Conservation (phyloP, 2,329 filamentous ascomycete species). For the Phaeosphaeriaceae sp. region DNA sequence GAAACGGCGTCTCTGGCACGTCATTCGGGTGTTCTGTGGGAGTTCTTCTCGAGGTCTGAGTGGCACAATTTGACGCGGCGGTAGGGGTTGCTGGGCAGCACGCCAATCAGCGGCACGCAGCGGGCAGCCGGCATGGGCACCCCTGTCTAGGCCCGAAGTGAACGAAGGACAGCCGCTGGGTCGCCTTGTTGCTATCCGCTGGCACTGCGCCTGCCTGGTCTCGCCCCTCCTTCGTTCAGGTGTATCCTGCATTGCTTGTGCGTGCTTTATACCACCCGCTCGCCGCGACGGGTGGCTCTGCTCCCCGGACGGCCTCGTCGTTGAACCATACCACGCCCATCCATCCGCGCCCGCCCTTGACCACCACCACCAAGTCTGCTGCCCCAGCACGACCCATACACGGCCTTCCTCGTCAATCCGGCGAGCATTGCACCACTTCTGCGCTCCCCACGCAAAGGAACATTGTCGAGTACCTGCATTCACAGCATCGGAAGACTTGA, state of each 20-base stretch:
- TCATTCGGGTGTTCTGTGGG: conserved; percentile 23
- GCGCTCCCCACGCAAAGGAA: too few species aligned
- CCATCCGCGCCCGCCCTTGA: conserved; percentile 17
- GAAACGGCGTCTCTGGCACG: conserved; percentile 35
- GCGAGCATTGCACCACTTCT: too few species aligned
- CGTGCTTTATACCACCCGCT: conserved; percentile 39
- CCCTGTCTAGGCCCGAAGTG: background rate
- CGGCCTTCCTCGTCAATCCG: background rate
- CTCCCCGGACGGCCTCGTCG: conserved; percentile 25
- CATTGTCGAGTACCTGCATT: background rate
- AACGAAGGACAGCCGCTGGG: conserved; percentile 23
- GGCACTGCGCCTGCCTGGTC: conserved; percentile 32
- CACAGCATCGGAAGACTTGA: background rate
- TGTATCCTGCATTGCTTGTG: conserved; percentile 17
- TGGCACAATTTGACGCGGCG: conserved; percentile 29
- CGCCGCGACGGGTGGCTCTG: conserved; percentile 36
- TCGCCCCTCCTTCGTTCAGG: conserved; percentile 32
- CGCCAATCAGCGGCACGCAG: conserved; percentile 19
- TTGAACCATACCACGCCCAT: conserved; percentile 17
- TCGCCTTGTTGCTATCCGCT: conserved; percentile 38
- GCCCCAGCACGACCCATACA: background rate
- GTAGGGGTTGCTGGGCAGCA: conserved; percentile 20
- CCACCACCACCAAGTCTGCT: conserved; percentile 8
- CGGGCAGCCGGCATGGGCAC: conserved; percentile 9
- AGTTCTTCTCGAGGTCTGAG: conserved; percentile 19